These are phyloP conservation scores for Ailanthus altissimus DNA, from an alignment of 345 rosid species.

Conservation along the genomic window DNA sequence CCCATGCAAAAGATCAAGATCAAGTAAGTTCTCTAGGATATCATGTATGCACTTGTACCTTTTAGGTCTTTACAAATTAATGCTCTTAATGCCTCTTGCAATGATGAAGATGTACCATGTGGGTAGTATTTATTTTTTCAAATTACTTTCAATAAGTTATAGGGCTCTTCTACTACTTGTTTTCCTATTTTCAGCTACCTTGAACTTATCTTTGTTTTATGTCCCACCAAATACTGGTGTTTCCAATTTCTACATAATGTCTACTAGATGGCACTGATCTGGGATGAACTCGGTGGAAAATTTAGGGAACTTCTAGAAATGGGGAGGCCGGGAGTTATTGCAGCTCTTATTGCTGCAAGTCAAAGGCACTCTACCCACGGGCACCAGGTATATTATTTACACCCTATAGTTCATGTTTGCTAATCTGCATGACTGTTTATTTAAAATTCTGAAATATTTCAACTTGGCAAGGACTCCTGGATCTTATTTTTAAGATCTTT, in stretches of 20 bases:
- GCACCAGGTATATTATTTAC: constrained; percentile 48
- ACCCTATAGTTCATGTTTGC: constrained; percentile 9
- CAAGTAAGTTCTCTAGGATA: constrained; percentile 53
- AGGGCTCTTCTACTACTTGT: not conserved
- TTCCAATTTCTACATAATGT: constrained; percentile 1
- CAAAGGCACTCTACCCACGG: constrained; percentile 73
- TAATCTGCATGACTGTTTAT: not conserved
- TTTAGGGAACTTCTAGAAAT: constrained; percentile 75
- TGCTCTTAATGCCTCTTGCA: not conserved
- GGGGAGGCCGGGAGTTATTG: constrained; percentile 92
- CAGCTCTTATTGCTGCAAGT: constrained; percentile 68
- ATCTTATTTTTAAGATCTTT: not conserved
- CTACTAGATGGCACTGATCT: constrained; percentile 66
- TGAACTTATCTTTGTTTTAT: not conserved
- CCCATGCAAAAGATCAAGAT: constrained; percentile 63
- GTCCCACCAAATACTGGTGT: not conserved
- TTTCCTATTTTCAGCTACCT: not conserved
- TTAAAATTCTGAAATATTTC: constrained; percentile 4
- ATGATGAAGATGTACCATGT: not conserved
- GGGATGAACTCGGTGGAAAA: constrained; percentile 79
- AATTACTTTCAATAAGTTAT: not conserved
- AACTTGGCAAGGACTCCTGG: not conserved
- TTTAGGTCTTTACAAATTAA: not conserved
- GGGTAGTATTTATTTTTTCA: not conserved
- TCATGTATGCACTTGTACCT: not conserved